phyloP scores from a whole-genome alignment of 768 basidiomycete genomes.

The Termitomyces sp. region DNA sequence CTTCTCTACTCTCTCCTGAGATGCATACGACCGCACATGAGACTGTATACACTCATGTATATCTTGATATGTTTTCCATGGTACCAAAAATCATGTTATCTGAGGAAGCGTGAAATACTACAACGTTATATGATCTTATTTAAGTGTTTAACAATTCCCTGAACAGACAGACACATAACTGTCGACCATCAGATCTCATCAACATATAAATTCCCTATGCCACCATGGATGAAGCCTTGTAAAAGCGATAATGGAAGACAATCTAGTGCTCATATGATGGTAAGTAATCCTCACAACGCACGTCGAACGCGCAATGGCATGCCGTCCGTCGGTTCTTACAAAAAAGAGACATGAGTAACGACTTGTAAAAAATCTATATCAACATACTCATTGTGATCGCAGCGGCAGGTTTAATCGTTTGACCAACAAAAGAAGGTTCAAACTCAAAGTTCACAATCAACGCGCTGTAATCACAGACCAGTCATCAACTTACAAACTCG shows the following conservation, averaged over 20 bases:
- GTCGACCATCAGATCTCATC: neutral
- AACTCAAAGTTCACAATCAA: slow-evolving; percentile 36
- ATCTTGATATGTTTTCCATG: neutral
- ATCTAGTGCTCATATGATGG: neutral
- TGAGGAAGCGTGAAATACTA: neutral
- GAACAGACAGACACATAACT: too few relatives aligned
- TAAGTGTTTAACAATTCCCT: too few relatives aligned
- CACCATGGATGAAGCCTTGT: neutral
- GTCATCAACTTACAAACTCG: slow-evolving; percentile 16
- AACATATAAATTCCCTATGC: neutral
- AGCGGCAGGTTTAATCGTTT: slow-evolving; percentile 33
- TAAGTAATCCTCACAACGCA: neutral
- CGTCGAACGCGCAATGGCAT: slow-evolving; percentile 12
- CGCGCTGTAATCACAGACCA: neutral
- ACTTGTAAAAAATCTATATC: neutral
- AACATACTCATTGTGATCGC: slow-evolving; percentile 44
- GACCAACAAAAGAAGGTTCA: slow-evolving; percentile 33
- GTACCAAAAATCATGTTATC: neutral
- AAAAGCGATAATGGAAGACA: neutral
- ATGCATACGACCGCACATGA: neutral
- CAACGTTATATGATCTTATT: neutral
- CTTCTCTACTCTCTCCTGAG: neutral
- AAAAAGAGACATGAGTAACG: neutral
- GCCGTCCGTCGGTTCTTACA: slow-evolving; percentile 10
- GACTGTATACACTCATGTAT: too few relatives aligned